phyloP scores from a whole-genome alignment of 2,329 filamentous ascomycete species.

The Fonsecaea nubica region DNA sequence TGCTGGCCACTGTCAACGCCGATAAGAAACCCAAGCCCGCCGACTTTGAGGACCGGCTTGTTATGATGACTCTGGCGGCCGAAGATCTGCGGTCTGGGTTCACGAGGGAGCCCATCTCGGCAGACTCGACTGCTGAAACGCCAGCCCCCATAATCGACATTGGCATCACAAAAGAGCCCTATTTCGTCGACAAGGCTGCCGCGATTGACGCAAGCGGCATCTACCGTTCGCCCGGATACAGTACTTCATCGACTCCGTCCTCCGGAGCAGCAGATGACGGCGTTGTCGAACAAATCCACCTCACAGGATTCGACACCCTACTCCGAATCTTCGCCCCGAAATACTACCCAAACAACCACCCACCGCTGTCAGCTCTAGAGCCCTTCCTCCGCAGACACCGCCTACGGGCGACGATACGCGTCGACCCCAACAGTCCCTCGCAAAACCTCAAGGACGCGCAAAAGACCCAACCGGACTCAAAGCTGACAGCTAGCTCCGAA shows the following conservation, averaged over 20 bases:
- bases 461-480: slow-evolving; percentile 35
- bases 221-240: slow-evolving; percentile 42
- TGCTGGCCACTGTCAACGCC: slow-evolving; percentile 70
- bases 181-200: slow-evolving; percentile 56
- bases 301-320: slow-evolving; percentile 58
- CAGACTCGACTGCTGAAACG: neutral
- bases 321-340: slow-evolving; percentile 57
- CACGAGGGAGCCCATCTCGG: neutral
- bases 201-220: slow-evolving; percentile 49
- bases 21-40: slow-evolving; percentile 64
- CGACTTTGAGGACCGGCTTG: slow-evolving; percentile 55
- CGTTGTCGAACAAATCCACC: slow-evolving; percentile 52
- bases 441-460: slow-evolving; percentile 47
- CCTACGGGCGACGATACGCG: slow-evolving; percentile 52
- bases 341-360: slow-evolving; percentile 54
- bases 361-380: slow-evolving; percentile 51
- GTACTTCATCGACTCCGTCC: neutral
- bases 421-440: slow-evolving; percentile 25
- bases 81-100: slow-evolving; percentile 46
- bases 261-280: neutral
- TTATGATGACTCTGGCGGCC: slow-evolving; percentile 58
- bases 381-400: slow-evolving; percentile 53
- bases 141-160: slow-evolving; percentile 51
- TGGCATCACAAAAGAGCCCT: slow-evolving; percentile 56
- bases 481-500: neutral